Evolutionary conservation across 495 filamentous ascomycete species (phyloP).

Genomic region (Talaromyces adpressus): DNA sequence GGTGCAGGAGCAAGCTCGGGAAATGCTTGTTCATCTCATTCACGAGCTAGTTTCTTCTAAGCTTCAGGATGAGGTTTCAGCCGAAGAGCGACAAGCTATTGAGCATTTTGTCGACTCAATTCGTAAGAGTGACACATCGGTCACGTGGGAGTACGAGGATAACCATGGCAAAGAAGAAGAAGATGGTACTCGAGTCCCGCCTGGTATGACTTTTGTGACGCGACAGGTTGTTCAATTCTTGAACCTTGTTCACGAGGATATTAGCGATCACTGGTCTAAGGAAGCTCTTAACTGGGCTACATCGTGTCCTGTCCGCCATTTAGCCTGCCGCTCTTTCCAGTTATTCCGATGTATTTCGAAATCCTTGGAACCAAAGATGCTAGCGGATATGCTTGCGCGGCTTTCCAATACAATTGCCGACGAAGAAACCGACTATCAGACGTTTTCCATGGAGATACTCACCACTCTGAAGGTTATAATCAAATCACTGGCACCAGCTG

Average conservation of each 20-base stretch:
- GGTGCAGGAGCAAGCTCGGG: conserved; percentile 91
- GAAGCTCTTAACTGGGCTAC: conserved; percentile 91
- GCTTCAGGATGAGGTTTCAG: conserved; percentile 64
- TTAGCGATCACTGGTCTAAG: conserved; percentile 85
- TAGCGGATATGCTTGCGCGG: conserved; percentile 90
- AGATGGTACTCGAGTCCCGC: conserved; percentile 73
- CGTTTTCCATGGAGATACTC: conserved; percentile 95
- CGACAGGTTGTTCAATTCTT: conserved; percentile 78
- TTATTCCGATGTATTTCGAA: conserved; percentile 91
- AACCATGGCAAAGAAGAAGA: conserved; percentile 65
- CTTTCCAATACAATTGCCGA: conserved; percentile 95
- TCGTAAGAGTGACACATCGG: conserved; percentile 72
- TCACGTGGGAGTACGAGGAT: conserved; percentile 93
- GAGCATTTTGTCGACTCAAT: conserved; percentile 89
- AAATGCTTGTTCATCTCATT: conserved; percentile 97
- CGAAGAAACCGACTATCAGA: conserved; percentile 83
- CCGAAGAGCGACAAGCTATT: conserved; percentile 62
- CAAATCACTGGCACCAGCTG: conserved; percentile 65
- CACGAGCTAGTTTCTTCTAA: conserved; percentile 93
- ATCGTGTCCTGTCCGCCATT: conserved; percentile 89
- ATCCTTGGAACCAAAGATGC: conserved; percentile 82
- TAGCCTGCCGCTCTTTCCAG: conserved; percentile 95
- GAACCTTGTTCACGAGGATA: conserved; percentile 72
- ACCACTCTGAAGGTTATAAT: conserved; percentile 90
- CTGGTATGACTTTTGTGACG: conserved; percentile 77